phyloP scores from a whole-genome alignment of 129 eudicot species.

The Flaveria bidentis region DNA sequence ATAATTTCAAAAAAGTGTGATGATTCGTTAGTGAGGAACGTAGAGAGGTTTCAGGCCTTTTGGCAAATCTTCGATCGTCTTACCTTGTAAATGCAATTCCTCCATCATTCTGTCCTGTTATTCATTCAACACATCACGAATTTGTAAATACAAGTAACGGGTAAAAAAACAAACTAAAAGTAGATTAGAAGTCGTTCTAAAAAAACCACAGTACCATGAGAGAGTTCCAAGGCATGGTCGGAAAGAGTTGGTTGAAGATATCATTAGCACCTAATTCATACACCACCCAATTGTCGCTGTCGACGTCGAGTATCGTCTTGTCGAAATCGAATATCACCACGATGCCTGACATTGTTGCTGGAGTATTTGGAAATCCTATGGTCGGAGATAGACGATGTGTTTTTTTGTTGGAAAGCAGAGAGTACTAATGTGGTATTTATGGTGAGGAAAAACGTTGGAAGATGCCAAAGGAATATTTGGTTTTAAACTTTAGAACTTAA shows the following conservation, averaged over 20 bases:
- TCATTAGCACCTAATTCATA: conserved; percentile 49
- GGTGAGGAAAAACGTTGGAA: neutral
- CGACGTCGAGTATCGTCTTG: conserved; percentile 71
- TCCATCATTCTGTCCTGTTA: conserved; percentile 71
- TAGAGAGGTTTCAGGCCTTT: conserved; percentile 36
- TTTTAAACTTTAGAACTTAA: too few relatives aligned
- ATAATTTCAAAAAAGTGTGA: neutral
- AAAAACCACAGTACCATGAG: conserved; percentile 49
- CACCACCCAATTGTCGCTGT: conserved; percentile 81
- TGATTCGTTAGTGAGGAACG: conserved; percentile 39
- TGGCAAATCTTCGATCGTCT: conserved; percentile 42
- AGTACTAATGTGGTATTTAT: conserved; percentile 24
- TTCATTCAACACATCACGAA: neutral
- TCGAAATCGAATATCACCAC: conserved; percentile 82
- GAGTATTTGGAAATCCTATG: neutral
- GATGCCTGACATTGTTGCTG: conserved; percentile 47
- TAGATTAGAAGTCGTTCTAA: too few relatives aligned
- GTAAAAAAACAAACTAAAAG: neutral
- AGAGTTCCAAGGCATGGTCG: conserved; percentile 80
- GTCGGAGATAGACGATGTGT: conserved; percentile 6
- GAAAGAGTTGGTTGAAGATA: conserved; percentile 46
- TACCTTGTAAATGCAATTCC: conserved; percentile 60
- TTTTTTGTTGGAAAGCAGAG: conserved; percentile 9
- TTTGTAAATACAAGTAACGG: neutral
- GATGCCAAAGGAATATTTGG: conserved; percentile 59